phyloP scores from a whole-genome alignment of 768 basidiomycete genomes.

The Mycena sanguinolenta region DNA sequence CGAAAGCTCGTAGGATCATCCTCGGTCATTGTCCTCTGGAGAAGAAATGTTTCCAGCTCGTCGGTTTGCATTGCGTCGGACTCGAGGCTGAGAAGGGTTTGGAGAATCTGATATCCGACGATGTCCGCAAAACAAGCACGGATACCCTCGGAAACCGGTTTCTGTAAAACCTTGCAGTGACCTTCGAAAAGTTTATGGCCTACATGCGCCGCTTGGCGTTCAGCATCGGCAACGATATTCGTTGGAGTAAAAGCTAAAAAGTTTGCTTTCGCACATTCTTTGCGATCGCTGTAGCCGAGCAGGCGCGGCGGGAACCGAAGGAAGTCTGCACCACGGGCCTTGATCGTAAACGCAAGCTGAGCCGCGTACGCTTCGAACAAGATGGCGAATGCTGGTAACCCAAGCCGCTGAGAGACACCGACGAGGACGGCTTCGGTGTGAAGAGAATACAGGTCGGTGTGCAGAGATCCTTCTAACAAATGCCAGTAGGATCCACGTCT shows the following conservation, averaged over 20 bases:
- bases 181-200: slow-evolving; percentile 65
- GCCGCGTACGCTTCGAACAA: slow-evolving; percentile 86
- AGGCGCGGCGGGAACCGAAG: slow-evolving; percentile 77
- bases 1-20: slow-evolving; percentile 49
- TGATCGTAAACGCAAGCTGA: slow-evolving; percentile 80
- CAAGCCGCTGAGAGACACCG: slow-evolving; percentile 76
- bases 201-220: slow-evolving; percentile 43
- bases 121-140: slow-evolving; percentile 77
- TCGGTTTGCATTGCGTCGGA: slow-evolving; percentile 38
- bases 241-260: slow-evolving; percentile 78
- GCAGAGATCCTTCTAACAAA: slow-evolving; percentile 75
- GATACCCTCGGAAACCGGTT: slow-evolving; percentile 63
- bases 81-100: slow-evolving; percentile 53
- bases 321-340: slow-evolving; percentile 62
- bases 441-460: slow-evolving; percentile 48
- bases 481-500: slow-evolving; percentile 91
- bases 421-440: slow-evolving; percentile 67
- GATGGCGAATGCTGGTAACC: slow-evolving; percentile 67
- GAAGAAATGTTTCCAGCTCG: slow-evolving; percentile 53
- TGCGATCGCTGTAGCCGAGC: slow-evolving; percentile 80
- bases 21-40: slow-evolving; percentile 47
- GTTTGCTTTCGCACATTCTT: slow-evolving; percentile 74
- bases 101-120: slow-evolving; percentile 71
- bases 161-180: slow-evolving; percentile 75
- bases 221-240: slow-evolving; percentile 64